A percentile compares a stretch with the other conserved stretches of the same genome.
Conservation (phyloP, 495 filamentous ascomycete species). For the Penicillium paradoxum region DNA sequence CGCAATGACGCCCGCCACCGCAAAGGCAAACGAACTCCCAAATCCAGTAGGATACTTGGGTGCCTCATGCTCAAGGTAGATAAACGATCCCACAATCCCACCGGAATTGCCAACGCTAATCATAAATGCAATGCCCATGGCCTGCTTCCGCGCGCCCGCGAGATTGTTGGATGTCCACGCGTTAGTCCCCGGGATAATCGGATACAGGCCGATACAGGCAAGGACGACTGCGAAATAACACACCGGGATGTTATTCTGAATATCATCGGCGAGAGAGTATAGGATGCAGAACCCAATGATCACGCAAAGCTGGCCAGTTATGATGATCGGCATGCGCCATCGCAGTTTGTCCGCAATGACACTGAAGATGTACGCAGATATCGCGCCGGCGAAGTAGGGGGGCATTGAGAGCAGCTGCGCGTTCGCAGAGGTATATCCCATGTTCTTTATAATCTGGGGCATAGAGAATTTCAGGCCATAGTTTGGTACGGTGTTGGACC, state of each 20-base stretch:
- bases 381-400: not conserved
- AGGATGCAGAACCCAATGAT: too few species aligned
- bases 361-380: not conserved
- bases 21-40: not conserved
- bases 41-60: constrained; percentile 1
- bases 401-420: not conserved
- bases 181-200: not conserved
- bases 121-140: constrained; percentile 7
- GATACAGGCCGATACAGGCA: constrained; percentile 1
- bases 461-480: not conserved
- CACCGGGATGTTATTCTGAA: too few species aligned
- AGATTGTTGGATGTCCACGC: constrained; percentile 10
- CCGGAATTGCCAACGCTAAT: constrained; percentile 7
- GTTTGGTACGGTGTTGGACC: too few species aligned
- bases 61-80: constrained; percentile 5
- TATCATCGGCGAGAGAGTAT: too few species aligned
- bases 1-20: too few species aligned
- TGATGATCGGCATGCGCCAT: constrained; percentile 2
- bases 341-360: not conserved
- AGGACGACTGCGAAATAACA: not conserved
- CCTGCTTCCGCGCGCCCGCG: not conserved
- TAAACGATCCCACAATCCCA: constrained; percentile 7
- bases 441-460: not conserved
- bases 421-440: not conserved
- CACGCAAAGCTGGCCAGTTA: too few species aligned